Base-by-base conservation (phyloP, 257 asterid genomes). In the Datura wrightii region DNA sequence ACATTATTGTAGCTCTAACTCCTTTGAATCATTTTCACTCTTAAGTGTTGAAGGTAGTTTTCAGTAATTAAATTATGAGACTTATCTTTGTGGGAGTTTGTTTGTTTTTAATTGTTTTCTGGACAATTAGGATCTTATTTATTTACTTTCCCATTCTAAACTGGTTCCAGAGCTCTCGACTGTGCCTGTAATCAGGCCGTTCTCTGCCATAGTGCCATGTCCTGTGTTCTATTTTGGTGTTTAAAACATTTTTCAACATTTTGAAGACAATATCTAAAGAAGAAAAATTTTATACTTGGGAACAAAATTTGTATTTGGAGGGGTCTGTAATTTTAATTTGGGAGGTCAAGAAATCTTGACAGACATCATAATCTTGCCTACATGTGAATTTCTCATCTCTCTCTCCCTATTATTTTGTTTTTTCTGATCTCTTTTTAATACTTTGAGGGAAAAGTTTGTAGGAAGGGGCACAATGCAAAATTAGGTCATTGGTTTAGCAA, bases 31-130 rank as follows among this genome's bases (percentile, higher is more conserved):
- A 34, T 81, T 81, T 58, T 39, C 41, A 37, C 2, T 50, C 15
- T 44, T 39, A 67, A 53, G 31, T 37, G 46, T 58, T 9, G 50
- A 37, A 10, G 11, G 50, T 15, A 80, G 19, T 67, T 71, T 10
- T n/a, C 46, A 37, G 19, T 16, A 18, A 10, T 71, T 39, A 36
- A 54, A 53, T 54, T 71, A 42, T 48, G 34, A 19, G 53, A 50
- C 46, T 83, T 5, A 53, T 83, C 85, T 42, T 83, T 50, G 58
- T 82, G 79, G 15, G 10, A 11, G 54, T 65, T 58, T 3, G 18
- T 55, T 62, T 16, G 70, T 62, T 31, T 62, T 62, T 62, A 62
- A 62, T 24, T 62, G 10, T 62, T 62, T 62, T 62, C 39, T 62
- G 7, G 41, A 10, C 41, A 62, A 62, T 62, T 62, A 1, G 39